Evolutionary conservation across 78 protist genomes (phyloP).

Genomic region (Pelomyxa schiedti): DNA sequence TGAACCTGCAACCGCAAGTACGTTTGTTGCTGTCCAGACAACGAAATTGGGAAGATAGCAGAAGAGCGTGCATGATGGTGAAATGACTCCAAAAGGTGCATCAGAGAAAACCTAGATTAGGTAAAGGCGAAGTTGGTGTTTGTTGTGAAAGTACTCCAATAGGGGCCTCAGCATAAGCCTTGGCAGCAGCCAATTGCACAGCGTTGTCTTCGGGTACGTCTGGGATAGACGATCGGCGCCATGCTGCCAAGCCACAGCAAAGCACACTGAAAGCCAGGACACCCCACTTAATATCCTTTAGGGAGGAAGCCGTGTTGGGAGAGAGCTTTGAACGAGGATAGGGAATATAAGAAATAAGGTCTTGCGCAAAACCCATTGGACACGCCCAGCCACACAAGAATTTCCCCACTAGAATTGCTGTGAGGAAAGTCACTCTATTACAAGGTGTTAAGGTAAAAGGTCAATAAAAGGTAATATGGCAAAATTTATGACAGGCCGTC

Average conservation of each 20-base stretch:
- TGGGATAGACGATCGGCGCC: neutral
- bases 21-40: no score
- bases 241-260: neutral
- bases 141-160: no score
- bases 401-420: neutral
- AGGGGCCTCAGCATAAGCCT: no score
- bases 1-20: no score
- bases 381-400: constrained; percentile 15
- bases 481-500: no score
- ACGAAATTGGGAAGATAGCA: neutral
- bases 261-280: neutral
- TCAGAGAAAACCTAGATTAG: neutral
- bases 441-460: no score
- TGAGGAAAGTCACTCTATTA: neutral
- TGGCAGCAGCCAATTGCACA: no score
- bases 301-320: neutral
- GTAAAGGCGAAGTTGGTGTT: no score
- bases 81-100: neutral
- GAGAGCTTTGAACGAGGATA: neutral
- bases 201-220: neutral
- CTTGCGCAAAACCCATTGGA: constrained; percentile 1
- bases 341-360: constrained; percentile 1
- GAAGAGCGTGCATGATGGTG: constrained; percentile 7
- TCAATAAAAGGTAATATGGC: no score
- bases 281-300: neutral